Base-by-base conservation (phyloP, 768 basidiomycete species). In the Mycena vulgaris region DNA sequence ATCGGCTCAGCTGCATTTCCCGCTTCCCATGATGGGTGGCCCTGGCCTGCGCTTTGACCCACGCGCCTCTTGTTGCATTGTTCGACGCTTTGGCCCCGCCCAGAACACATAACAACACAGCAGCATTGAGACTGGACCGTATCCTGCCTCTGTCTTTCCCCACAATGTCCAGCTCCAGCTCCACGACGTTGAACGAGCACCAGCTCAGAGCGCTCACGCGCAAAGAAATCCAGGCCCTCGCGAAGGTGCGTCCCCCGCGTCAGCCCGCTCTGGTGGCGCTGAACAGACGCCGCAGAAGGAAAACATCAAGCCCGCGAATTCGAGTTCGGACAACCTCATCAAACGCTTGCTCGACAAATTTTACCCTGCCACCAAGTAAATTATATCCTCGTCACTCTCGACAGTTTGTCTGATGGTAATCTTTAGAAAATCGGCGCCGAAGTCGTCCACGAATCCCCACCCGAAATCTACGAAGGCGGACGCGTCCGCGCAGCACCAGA, bases 151-250 rank as follows among this genome's bases (percentile, higher is more conserved):
- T 21, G 45, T 2, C 21, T 30, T 11, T 19, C 16, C 9, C 52
- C n/a, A 35, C 39, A 52, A 64, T 64, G 63, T 45, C 63, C 30
- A 27, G n/a, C 52, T 17, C 9, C 30, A 4, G 31, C 40, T 37
- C 16, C 42, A 13, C 33, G 23, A 11, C 40, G n/a, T n/a, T 30
- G 31, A 65, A 37, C 21, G 63, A 70, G 25, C 25, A 48, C 6
- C 30, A 57, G 28, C 62, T 70, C 48, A 30, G 57, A 33, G 48
- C 55, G 25, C 48, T 70, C 5, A 45, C 10, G 30, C 68, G 68
- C 9, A 13, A 9, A 39, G 40, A 59, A 40, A 48, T 70, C 19
- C 69, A 66, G 25, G 27, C 63, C 28, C 58, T 70, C 8, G 69
- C 69, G 31, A 70, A 65, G 51, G 68, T 70, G 35, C 14, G 21